Conservation (phyloP, 108 stramenopile genomes). For the Nitzschia putrida region DNA sequence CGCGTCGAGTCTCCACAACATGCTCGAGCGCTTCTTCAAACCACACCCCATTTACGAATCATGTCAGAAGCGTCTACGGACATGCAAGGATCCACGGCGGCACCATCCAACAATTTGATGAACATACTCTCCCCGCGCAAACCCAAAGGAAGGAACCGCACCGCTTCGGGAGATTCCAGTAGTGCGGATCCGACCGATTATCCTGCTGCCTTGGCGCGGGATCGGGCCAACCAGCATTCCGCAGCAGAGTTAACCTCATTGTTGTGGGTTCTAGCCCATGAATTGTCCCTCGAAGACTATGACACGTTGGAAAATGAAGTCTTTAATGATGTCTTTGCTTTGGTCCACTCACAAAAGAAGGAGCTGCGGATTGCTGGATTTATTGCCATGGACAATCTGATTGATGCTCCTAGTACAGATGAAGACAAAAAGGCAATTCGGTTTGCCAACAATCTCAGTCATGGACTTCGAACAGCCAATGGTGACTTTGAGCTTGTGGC, state of each 20-base stretch:
- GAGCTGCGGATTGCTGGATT: slow-evolving; percentile 79
- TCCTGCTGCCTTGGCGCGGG: slow-evolving; percentile 45
- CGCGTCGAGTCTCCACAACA: slow-evolving; percentile 48
- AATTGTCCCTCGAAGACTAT: slow-evolving; percentile 85
- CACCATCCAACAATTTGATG: slow-evolving; percentile 20
- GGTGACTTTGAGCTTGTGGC: slow-evolving; percentile 83
- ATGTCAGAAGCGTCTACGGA: slow-evolving; percentile 70
- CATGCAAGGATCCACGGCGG: slow-evolving; percentile 57
- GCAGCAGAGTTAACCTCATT: slow-evolving; percentile 78
- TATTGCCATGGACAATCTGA: slow-evolving; percentile 75
- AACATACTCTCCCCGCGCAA: slow-evolving; percentile 12
- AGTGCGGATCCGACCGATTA: slow-evolving; percentile 46
- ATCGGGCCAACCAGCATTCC: slow-evolving; percentile 65
- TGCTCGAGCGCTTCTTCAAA: slow-evolving; percentile 64
- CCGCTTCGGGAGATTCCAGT: slow-evolving; percentile 1
- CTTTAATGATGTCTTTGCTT: slow-evolving; percentile 69
- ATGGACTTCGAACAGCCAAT: slow-evolving; percentile 61
- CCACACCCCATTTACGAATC: slow-evolving; percentile 77
- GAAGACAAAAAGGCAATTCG: slow-evolving; percentile 90
- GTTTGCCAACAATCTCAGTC: slow-evolving; percentile 87
- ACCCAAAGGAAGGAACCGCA: neutral
- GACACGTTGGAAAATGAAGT: slow-evolving; percentile 77
- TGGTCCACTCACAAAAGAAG: slow-evolving; percentile 65
- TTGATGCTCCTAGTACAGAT: slow-evolving; percentile 82
- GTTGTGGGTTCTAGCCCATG: slow-evolving; percentile 69